Base-by-base conservation (phyloP, 345 rosid genomes). In the Dipteronia dyeriana region DNA sequence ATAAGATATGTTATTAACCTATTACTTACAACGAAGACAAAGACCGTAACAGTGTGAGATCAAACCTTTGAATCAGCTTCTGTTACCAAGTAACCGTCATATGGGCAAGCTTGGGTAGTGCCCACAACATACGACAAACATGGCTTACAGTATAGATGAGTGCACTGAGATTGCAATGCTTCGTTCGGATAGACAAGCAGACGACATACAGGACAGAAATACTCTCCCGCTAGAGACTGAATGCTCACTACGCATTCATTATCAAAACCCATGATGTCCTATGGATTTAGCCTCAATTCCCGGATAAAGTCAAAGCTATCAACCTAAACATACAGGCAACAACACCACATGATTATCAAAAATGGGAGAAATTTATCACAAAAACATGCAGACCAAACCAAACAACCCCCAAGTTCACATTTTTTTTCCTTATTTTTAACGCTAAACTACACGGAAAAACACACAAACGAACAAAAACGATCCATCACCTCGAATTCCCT, bases 11-110 rank as follows among this genome's bases (percentile, higher is more conserved):
- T 62, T 19, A 63, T 61, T 63, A 31, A 31, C 34, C 4, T 31
- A 19, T 23, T 20, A 34, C 38, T 25, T 26, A 26, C 29, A 3
- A 29, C 1, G 2, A 10, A 11, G 45, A 11, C 19, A 54, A 39
- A 59, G 23, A 51, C 29, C 38, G 74, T 51, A 16, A 38, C n/a
- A 22, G 31, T 26, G 64, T 10, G 71, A 31, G 65, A 38, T 13
- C 77, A 11, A 76, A 89, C 98, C 95, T 91, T 89, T 56, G 98
- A 85, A 91, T 94, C 91, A 2, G 94, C 84, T 85, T 94, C 94
- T 3, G 91, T 91, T 71, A 94, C 98, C 38, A 94, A 80, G 76
- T 84, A 91, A 53, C 94, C 94, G 78, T 94, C 98, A 71, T 89
- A 90, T 59, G 97, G 98, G 56, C 98, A 94, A 65, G 91, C 91